Base-by-base conservation (phyloP, 139 green algal species). In the Pleodorina starrii region DNA sequence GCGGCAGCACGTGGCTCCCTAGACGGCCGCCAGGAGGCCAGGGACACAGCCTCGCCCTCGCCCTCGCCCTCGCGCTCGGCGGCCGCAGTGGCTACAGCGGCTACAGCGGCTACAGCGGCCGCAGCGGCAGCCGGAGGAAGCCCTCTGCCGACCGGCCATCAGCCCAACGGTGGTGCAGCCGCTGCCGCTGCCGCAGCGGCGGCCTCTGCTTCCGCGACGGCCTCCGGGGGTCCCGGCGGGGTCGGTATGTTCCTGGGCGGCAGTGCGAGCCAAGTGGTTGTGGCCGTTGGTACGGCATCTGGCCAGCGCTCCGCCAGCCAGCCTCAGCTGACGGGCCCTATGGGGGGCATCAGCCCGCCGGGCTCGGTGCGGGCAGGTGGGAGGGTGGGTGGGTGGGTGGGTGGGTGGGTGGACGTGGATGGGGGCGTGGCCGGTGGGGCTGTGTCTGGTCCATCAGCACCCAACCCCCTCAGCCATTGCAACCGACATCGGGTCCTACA, bases 1-100 rank as follows among this genome's bases (percentile, higher is more conserved):
- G n/a, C n/a, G n/a, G n/a, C n/a, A n/a, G n/a, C 81, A 9, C 81
- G 60, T 10, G 81, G 81, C 0, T 87, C 81, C 1, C 35, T 68
- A 42, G 81, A 87, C 60, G 81, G 81, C 2, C 60, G 81, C 1
- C 9, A 25, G 54, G 60, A 87, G 0, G 32, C 25, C 36, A 42
- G n/a, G n/a, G n/a, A n/a, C n/a, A n/a, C n/a, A n/a, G n/a, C n/a
- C n/a, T n/a, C n/a, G n/a, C n/a, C n/a, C 25, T 66, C 54, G 2
- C 25, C 25, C 29, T 66, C 54, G 54, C 54, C 54, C 54, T 66
- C 54, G 29, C 54, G 54, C 29, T 32, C 54, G 54, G 5, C 54
- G 7, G 54, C 54, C 54, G 5, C 7, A 12, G 54, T 25, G 29
- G 54, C 54, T 66, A 25, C 59, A 71, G 59, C 16, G 27, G 21